phyloP scores from a whole-genome alignment of 2,329 filamentous ascomycete species.

The Canariomyces notabilis region DNA sequence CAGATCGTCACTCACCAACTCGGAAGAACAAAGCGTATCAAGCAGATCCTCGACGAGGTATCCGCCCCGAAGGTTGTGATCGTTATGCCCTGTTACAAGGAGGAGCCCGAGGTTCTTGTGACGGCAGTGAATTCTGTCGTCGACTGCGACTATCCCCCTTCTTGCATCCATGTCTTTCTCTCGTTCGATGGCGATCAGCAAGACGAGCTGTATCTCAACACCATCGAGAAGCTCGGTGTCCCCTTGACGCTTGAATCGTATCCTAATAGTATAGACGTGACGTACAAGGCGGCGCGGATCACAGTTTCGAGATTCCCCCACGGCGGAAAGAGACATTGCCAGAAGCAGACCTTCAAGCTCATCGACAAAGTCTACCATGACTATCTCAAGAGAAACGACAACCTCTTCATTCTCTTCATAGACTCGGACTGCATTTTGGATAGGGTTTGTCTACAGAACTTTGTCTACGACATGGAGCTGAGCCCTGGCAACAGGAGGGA shows the following conservation, averaged over 20 bases:
- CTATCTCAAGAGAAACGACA: constrained; percentile 82
- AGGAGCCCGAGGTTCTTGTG: constrained; percentile 76
- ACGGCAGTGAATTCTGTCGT: constrained; percentile 88
- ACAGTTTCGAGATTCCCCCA: constrained; percentile 91
- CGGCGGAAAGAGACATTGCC: constrained; percentile 88
- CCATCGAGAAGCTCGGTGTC: constrained; percentile 78
- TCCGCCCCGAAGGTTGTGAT: constrained; percentile 92
- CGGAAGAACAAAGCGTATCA: constrained; percentile 75
- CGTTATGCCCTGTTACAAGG: constrained; percentile 95
- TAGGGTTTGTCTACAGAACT: constrained; percentile 87
- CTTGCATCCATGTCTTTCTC: constrained; percentile 89
- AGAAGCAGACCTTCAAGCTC: constrained; percentile 87
- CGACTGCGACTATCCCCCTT: constrained; percentile 86
- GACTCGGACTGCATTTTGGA: constrained; percentile 96
- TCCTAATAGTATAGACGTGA: constrained; percentile 84
- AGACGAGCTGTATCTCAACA: constrained; percentile 83
- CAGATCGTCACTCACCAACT: constrained; percentile 83
- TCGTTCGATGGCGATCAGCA: constrained; percentile 90
- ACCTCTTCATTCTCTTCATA: constrained; percentile 93
- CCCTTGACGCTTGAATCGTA: constrained; percentile 71
- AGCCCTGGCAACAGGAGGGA: constrained; percentile 87
- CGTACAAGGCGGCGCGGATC: constrained; percentile 74
- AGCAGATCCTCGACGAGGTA: constrained; percentile 74
- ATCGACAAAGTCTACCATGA: constrained; percentile 89
- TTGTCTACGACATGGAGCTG: constrained; percentile 97